Evolutionary conservation across 2,329 filamentous ascomycete species (phyloP).

Genomic region (Alternaria burnsii): DNA sequence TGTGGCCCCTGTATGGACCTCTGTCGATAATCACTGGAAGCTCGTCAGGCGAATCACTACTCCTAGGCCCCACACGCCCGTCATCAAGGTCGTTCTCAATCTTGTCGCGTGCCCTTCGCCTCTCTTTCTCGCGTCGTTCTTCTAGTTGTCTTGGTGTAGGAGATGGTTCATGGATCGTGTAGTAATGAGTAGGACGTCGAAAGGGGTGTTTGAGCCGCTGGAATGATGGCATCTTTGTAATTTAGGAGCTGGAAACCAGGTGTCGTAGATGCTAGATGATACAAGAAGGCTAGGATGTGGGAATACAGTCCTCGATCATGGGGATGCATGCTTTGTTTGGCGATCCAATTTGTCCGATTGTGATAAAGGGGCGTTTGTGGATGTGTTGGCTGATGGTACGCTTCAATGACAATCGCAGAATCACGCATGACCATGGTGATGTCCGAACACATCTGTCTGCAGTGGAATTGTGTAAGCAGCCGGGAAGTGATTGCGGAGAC

Average conservation of each 20-base stretch:
- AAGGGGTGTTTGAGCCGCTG: constrained; percentile 23
- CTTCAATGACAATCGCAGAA: constrained; percentile 4
- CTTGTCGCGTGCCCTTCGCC: neutral
- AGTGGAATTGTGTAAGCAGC: neutral
- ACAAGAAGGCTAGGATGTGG: neutral
- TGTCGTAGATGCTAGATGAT: neutral
- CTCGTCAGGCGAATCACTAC: constrained; percentile 3
- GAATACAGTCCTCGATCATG: neutral
- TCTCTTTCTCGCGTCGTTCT: neutral
- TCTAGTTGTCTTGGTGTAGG: constrained; percentile 3
- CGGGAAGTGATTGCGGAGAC: neutral
- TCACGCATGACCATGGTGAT: neutral
- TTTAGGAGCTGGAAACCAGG: neutral
- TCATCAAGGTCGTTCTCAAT: constrained; percentile 17
- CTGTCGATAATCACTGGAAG: constrained; percentile 24
- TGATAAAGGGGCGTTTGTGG: constrained; percentile 24
- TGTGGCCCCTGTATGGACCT: constrained; percentile 20
- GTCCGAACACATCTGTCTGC: neutral
- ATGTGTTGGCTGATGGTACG: constrained; percentile 13
- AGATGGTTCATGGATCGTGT: neutral
- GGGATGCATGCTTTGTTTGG: constrained; percentile 13
- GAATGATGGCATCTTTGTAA: constrained; percentile 18
- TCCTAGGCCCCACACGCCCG: neutral
- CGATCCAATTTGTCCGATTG: constrained; percentile 6
- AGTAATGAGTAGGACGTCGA: constrained; percentile 10